Percentiles rank a stretch among this genome's conserved stretches.
Conservation (phyloP, 2,329 filamentous ascomycete species). For the Emmonsiellopsis sp. region DNA sequence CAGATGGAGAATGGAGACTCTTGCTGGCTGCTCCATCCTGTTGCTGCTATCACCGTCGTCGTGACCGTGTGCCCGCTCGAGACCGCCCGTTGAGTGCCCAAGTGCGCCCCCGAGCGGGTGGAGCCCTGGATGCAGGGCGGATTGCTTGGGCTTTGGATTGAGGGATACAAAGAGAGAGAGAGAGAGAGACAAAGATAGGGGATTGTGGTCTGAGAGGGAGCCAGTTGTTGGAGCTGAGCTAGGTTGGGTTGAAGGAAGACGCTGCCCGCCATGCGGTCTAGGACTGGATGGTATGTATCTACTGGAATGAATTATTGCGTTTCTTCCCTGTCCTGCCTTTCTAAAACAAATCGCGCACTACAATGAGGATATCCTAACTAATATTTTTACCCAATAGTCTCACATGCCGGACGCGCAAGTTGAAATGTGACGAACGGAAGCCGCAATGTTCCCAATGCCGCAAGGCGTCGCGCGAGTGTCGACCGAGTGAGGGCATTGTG, state of each 20-base stretch:
- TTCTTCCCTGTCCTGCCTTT: neutral
- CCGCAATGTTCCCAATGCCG: conserved; percentile 52
- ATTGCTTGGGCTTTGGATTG: too few species aligned
- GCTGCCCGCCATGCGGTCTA: conserved; percentile 28
- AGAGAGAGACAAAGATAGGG: neutral
- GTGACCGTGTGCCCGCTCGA: too few species aligned
- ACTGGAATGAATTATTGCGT: neutral
- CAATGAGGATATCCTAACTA: neutral
- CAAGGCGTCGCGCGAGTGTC: conserved; percentile 51
- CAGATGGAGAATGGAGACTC: too few species aligned
- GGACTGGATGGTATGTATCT: conserved; percentile 32
- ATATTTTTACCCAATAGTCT: conserved; percentile 23
- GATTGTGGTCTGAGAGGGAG: neutral
- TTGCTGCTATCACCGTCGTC: too few species aligned
- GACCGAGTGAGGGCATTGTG: conserved; percentile 52
- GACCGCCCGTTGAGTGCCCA: too few species aligned
- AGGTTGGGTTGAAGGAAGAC: neutral
- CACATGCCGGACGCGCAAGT: conserved; percentile 51
- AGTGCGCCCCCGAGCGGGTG: too few species aligned
- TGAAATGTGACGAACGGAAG: conserved; percentile 56
- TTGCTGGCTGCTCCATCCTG: too few species aligned
- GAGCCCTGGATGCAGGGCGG: too few species aligned
- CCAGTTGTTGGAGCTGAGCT: neutral
- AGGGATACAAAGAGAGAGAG: neutral
- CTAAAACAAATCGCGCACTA: neutral